Evolutionary conservation across 108 stramenopile species (phyloP), one percentile per base, ranked within the genome.

Genomic region (Nannochloropsis gaditana): DNA sequence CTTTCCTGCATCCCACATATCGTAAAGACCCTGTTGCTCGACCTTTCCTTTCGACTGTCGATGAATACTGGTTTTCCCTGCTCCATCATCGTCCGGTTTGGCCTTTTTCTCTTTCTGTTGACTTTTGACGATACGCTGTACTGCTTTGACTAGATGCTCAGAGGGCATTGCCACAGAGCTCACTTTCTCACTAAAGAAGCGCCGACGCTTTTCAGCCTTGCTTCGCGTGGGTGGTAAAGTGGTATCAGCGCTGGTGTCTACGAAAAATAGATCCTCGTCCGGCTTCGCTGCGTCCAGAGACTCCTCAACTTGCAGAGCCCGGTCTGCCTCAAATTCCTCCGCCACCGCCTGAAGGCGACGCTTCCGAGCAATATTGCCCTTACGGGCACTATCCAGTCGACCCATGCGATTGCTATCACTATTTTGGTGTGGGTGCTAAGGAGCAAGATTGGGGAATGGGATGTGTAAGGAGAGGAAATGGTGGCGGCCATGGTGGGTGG

Each of bases 51-150:
- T n/a, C 15, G 59, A 73, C 59, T 73, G 15, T 6, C 19, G n/a
- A n/a, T n/a, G 59, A n/a, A 6, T 0, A 73, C 19, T 6, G 59
- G 59, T n/a, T n/a, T 73, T 73, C 19, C 59, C 59, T 73, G 59
- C 3, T 3, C 59, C 2, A 15, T 2, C n/a, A 15, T 73, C 3
- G 59, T 4, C 59, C 1, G 2, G 19, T n/a, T n/a, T 3, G 59
- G 2, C 59, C 59, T n/a, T n/a, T n/a, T 73, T 73, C 19, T n/a
- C 6, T 15, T n/a, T 73, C 2, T 73, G 59, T n/a, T 73, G 59
- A n/a, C 59, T n/a, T n/a, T 73, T 73, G 59, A 73, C 59, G 59
- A 73, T 73, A n/a, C 59, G 59, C 59, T 73, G 19, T n/a, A 73
- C 59, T n/a, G 59, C 59, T n/a, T 73, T 73, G 5, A 73, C 59